Conservation (phyloP, 23 red algal species). For the Pyropia haitanensis region DNA sequence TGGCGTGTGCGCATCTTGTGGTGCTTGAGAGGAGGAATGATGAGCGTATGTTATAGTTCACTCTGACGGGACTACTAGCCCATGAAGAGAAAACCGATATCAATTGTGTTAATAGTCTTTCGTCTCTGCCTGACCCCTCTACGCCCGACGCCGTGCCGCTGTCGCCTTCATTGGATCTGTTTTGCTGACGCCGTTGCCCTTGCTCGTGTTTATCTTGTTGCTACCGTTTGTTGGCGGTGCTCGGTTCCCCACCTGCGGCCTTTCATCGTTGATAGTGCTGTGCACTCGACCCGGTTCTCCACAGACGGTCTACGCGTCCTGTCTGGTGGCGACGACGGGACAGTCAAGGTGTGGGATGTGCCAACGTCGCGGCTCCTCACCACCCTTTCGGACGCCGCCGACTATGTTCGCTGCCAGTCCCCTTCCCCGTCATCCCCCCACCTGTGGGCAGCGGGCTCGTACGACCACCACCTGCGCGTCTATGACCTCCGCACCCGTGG, state of each 20-base stretch:
- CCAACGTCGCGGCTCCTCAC: constrained; percentile 50
- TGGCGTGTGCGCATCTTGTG: background rate
- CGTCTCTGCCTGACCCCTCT: constrained; percentile 74
- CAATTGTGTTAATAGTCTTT: constrained; percentile 46
- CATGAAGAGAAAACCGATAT: constrained; percentile 20
- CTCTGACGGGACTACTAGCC: constrained; percentile 51
- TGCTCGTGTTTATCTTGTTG: background rate
- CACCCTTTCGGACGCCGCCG: constrained; percentile 29
- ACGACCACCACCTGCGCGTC: constrained; percentile 65
- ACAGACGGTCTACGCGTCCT: constrained; percentile 76
- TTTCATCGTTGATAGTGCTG: constrained; percentile 26
- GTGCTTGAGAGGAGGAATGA: constrained; percentile 19
- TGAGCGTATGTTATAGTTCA: constrained; percentile 65
- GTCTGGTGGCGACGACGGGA: constrained; percentile 78
- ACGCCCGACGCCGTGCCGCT: background rate
- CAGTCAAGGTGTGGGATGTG: constrained; percentile 78
- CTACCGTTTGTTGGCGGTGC: background rate
- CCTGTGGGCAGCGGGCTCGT: constrained; percentile 84
- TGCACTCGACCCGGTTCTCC: constrained; percentile 59
- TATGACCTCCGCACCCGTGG: constrained; percentile 65
- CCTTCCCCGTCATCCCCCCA: constrained; percentile 61
- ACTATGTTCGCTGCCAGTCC: constrained; percentile 81
- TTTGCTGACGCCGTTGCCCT: background rate
- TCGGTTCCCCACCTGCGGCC: background rate
- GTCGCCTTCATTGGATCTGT: background rate